A percentile compares a stretch with the other conserved stretches of the same genome.
These are phyloP conservation scores for Cercospora nicotianae DNA, from an alignment of 2,329 filamentous ascomycete genomes.

Conservation along the genomic window DNA sequence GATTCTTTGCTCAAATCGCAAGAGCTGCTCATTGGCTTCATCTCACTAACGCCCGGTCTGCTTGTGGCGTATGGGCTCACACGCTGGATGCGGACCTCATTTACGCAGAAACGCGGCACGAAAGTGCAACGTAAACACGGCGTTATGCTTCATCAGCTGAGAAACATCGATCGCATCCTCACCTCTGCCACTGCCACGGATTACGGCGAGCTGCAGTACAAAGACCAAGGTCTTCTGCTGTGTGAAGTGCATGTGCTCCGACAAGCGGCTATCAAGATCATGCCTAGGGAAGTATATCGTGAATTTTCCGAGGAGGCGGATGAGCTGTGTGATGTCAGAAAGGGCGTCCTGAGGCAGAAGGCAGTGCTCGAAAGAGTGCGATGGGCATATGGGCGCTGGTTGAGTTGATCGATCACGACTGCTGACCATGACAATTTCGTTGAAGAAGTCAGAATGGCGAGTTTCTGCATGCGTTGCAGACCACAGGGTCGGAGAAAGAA, in stretches of 20 bases:
- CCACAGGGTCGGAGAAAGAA: background rate
- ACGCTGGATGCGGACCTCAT: constrained; percentile 67
- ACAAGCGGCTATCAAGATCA: constrained; percentile 63
- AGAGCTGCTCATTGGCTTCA: constrained; percentile 95
- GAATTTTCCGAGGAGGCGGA: constrained; percentile 88
- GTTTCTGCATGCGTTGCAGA: background rate
- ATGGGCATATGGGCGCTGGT: constrained; percentile 86
- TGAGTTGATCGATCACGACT: constrained; percentile 27
- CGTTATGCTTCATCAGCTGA: constrained; percentile 72
- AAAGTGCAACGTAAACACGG: constrained; percentile 65
- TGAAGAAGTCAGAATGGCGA: background rate
- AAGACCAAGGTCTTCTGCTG: constrained; percentile 85
- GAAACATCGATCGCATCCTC: constrained; percentile 77
- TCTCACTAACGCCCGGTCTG: constrained; percentile 90
- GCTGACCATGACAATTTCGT: background rate
- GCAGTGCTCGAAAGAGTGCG: constrained; percentile 79
- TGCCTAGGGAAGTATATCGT: constrained; percentile 72
- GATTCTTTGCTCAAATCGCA: constrained; percentile 93
- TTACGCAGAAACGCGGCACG: constrained; percentile 70
- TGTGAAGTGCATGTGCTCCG: constrained; percentile 86
- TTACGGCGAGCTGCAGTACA: constrained; percentile 78
- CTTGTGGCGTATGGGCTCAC: constrained; percentile 75
- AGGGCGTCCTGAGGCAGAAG: constrained; percentile 74
- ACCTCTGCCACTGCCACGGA: constrained; percentile 58
- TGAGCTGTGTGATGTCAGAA: constrained; percentile 77